These are phyloP conservation scores for Moniliophthora roreri DNA, from an alignment of 1,284 basidiomycete genomes.

Conservation along the genomic window DNA sequence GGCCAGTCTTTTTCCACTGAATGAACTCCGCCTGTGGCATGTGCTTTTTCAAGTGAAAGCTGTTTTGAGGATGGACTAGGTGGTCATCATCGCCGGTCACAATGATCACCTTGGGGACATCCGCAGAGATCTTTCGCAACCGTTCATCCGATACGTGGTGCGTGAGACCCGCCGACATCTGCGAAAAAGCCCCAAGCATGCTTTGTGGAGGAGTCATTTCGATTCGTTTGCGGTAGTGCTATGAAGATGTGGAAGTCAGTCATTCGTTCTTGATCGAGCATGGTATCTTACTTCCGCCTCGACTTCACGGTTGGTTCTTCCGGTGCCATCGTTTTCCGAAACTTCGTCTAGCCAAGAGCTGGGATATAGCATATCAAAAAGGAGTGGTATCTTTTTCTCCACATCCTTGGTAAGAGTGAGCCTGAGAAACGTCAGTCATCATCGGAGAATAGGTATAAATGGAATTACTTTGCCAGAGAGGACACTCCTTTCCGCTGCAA, in stretches of 20 bases:
- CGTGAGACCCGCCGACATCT: conserved; percentile 72
- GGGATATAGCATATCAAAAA: conserved; percentile 66
- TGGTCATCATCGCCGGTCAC: conserved; percentile 77
- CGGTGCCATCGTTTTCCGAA: conserved; percentile 47
- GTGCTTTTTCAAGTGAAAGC: conserved; percentile 52
- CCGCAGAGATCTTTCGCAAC: conserved; percentile 52
- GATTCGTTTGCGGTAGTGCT: conserved; percentile 56
- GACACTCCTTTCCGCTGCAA: conserved; percentile 44
- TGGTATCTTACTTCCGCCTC: conserved; percentile 54
- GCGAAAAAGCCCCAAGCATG: conserved; percentile 66
- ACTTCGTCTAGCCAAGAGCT: conserved; percentile 53
- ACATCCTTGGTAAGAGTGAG: conserved; percentile 49
- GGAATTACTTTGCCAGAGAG: conserved; percentile 32
- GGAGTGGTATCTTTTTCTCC: conserved; percentile 48
- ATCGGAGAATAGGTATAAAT: neutral
- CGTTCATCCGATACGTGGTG: conserved; percentile 63
- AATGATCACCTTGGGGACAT: conserved; percentile 60
- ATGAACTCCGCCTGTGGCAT: conserved; percentile 73
- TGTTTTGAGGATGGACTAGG: conserved; percentile 61
- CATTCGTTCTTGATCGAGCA: no score
- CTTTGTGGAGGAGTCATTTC: conserved; percentile 59
- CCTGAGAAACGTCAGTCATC: conserved; percentile 22
- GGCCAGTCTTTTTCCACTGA: conserved; percentile 66
- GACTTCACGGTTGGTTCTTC: conserved; percentile 63
- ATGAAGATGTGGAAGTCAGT: conserved; percentile 5